Conservation (phyloP, 768 basidiomycete genomes). For the Boletus rubescentipes region DNA sequence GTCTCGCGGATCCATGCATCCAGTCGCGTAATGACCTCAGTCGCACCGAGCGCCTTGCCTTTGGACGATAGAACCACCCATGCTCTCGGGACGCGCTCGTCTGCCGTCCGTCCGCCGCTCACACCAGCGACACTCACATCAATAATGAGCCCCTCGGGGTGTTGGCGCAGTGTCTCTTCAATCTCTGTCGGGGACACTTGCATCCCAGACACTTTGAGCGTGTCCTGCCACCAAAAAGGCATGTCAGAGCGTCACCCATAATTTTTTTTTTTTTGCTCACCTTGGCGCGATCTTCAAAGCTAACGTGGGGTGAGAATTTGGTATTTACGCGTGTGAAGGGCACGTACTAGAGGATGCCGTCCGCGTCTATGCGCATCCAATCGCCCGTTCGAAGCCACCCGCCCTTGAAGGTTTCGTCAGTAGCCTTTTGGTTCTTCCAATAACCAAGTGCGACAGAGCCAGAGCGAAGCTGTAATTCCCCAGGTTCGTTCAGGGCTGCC, state of each 20-base stretch:
- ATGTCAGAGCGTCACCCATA: background rate
- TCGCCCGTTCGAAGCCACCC: slow-evolving; percentile 85
- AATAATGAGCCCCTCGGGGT: slow-evolving; percentile 58
- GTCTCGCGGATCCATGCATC: slow-evolving; percentile 61
- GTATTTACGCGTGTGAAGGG: background rate
- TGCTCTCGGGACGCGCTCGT: slow-evolving; percentile 75
- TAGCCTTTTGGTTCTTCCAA: slow-evolving; percentile 69
- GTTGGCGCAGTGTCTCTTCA: slow-evolving; percentile 59
- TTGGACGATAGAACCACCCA: slow-evolving; percentile 67
- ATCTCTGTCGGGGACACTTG: slow-evolving; percentile 84
- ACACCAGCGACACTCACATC: slow-evolving; percentile 78
- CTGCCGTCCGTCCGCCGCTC: slow-evolving; percentile 62
- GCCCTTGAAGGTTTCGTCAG: slow-evolving; percentile 58
- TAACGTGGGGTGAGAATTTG: slow-evolving; percentile 23
- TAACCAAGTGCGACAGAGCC: slow-evolving; percentile 64
- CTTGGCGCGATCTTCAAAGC: slow-evolving; percentile 78
- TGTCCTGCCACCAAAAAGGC: slow-evolving; percentile 48
- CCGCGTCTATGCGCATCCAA: slow-evolving; percentile 56
- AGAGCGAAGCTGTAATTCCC: slow-evolving; percentile 63
- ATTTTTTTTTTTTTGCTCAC: slow-evolving; percentile 30
- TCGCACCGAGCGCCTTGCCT: slow-evolving; percentile 51
- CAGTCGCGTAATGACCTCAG: slow-evolving; percentile 43
- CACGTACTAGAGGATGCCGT: slow-evolving; percentile 65
- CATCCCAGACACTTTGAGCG: slow-evolving; percentile 73
- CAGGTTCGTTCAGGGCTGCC: slow-evolving; percentile 56